Base-by-base conservation (phyloP, 2,329 filamentous ascomycete species). In the Alternaria angustiovoidea region DNA sequence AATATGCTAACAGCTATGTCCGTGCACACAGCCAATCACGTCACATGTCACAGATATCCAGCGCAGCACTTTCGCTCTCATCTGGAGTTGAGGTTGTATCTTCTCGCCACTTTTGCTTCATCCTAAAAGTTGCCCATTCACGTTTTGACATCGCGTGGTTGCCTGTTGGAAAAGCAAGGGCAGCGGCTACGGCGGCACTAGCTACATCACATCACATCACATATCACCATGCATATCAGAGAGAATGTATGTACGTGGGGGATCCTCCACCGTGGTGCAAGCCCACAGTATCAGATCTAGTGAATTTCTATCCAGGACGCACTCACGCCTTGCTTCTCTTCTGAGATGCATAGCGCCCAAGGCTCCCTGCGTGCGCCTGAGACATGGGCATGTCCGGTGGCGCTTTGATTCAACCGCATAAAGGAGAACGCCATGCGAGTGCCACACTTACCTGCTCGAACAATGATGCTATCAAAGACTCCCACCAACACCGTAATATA, bases 291-390 rank as follows among this genome's bases (percentile, higher is more conserved):
- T 67, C 66, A 65, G 70, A 74, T 57, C 71, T 67, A 75, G 71
- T 75, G 55, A 63, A 73, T 73, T 59, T 67, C 69, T 74, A 73
- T 67, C 52, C 67, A 72, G 64, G 58, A 58, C 52, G 57, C 64
- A 61, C 57, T 48, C 46, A 30, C 63, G 60, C 63, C 46, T 60
- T 57, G 51, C 49, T 59, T 63, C 62, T 65, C 56, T n/a, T 61
- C 57, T 46, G 54, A 42, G 53, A 34, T 52, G 48, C 62, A 46
- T 57, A 52, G 54, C 64, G 66, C 65, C 58, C 38, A 51, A 63
- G 63, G 66, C 63, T 59, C 65, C 66, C 60, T 67, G 64, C 53
- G 51, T 62, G 51, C 61, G 56, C 51, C 59, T 53, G 63, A 66
- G 66, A 65, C 62, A 61, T 46, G 62, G 53, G 26, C 44, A 55